Base-by-base conservation (phyloP, 2,329 filamentous ascomycete genomes). In the Sclerotinia trifoliorum region DNA sequence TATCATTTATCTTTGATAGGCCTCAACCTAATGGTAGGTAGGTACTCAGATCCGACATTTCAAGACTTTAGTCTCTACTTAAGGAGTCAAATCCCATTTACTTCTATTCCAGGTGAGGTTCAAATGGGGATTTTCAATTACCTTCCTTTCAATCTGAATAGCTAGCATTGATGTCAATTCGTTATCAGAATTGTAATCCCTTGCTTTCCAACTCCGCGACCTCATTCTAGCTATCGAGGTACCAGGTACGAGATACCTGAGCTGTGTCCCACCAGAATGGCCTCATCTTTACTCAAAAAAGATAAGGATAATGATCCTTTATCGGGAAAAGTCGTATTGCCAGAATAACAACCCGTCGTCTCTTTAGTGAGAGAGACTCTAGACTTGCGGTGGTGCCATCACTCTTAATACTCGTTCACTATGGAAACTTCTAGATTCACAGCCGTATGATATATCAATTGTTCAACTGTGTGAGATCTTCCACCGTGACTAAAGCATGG, bases 181-280 rank as follows among this genome's bases (percentile, higher is more conserved):
- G 74, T 66, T 56, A 73, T 69, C 52, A 29, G 64, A 7, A 74
- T 71, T 15, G n/a, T 67, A 51, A 74, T 73, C 0, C 67, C 70
- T 26, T 69, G 70, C 11, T 39, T 39, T 39, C 11, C 39, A 39
- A 39, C 39, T 39, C 39, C 39, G 11, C 39, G 10, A 13, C 13
- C 10, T 39, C 39, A 39, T 13, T 15, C 13, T 35, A 35, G 35
- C 35, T 35, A 35, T 35, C 7, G 5, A 54, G 51, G 51, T 29
- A 54, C 39, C 13, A 39, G 1, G 35, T 35, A 15, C 39, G 19
- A 32, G 8, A 71, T 73, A 32, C 73, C 74, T 19, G 72, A 70
- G 51, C 72, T 73, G 51, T 74, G 74, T 1, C 74, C 69, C 6
- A 75, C 51, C 3, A 74, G 68, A 54, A 75, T 69, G 8, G 66